Evolutionary conservation across 1,284 basidiomycete genomes (phyloP), one percentile per base, ranked within the genome.

Genomic region (Pyrrhoderma lamaoense): DNA sequence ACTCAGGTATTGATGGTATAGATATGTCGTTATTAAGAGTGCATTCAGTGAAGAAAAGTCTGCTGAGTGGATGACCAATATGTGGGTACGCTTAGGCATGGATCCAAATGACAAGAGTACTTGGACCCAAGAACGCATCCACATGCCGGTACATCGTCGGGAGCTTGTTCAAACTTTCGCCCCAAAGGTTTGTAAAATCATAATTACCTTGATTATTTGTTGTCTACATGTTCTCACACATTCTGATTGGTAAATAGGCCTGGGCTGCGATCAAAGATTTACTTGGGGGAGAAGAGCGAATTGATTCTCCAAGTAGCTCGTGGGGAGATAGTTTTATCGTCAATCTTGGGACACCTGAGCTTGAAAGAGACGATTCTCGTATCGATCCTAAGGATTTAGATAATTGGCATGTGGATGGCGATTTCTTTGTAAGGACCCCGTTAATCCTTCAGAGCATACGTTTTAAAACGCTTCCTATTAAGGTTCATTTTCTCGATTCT

Each of bases 351-450:
- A 71, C 65, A 13, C 65, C 70, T 7, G 70, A 72, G 42, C 64
- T 70, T 42, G 70, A 71, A 52, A 62, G 64, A 23, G 55, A 57
- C 14, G 62, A 59, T 13, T 60, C 64, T 42, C 54, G 56, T 9
- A 60, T 68, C 36, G 62, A 65, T 22, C 75, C 75, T 5, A 59
- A 63, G 50, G 69, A 76, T 53, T 62, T 81, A 52, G 71, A 72
- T 56, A 79, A 79, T 57, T 82, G 79, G 78, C 79, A 82, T 61
- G 76, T 79, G 45, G 79, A 80, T 62, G 79, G 79, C 31, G 79
- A 82, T 59, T 81, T 80, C 61, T 81, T 80, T 62, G 72, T 73
- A 54, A n/a, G 18, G 19, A 37, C 35, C n/a, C n/a, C 9, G 16
- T 37, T 16, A 37, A 9, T 16, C 35, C 35, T 37, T 9, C 35